These are phyloP conservation scores for Eucalyptus erythrocorys DNA, from an alignment of 345 rosid genomes.

Conservation along the genomic window DNA sequence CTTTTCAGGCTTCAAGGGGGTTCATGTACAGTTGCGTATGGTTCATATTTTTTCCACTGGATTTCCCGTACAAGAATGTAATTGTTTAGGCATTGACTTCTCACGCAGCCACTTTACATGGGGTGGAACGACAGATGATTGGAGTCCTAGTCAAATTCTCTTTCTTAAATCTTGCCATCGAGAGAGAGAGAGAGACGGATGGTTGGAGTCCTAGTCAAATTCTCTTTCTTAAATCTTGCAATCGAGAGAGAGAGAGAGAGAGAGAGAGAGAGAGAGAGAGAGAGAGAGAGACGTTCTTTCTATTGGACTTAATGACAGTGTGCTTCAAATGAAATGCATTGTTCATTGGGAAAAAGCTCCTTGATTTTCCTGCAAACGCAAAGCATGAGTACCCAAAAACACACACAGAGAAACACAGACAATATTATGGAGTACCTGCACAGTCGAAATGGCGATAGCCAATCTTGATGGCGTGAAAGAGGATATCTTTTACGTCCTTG, in stretches of 20 bases:
- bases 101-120: not conserved
- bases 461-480: conserved; percentile 57
- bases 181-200: not conserved
- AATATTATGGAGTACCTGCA: conserved; percentile 33
- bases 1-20: not conserved
- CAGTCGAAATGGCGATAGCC: conserved; percentile 94
- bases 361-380: not conserved
- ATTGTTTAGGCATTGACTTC: not conserved
- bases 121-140: not conserved
- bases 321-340: not conserved
- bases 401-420: not conserved
- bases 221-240: not conserved
- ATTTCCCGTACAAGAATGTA: not conserved
- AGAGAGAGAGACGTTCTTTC: not conserved
- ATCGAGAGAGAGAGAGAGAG: not conserved
- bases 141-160: not conserved
- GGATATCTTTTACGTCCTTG: conserved; percentile 50
- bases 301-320: not conserved
- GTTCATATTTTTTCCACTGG: not conserved
- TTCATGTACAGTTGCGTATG: not conserved
- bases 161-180: not conserved
- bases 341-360: not conserved
- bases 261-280: not conserved
- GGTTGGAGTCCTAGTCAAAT: not conserved
- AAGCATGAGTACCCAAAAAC: not conserved